Evolutionary conservation across 2,329 filamentous ascomycete genomes (phyloP).

Genomic region (Diaporthe citri): DNA sequence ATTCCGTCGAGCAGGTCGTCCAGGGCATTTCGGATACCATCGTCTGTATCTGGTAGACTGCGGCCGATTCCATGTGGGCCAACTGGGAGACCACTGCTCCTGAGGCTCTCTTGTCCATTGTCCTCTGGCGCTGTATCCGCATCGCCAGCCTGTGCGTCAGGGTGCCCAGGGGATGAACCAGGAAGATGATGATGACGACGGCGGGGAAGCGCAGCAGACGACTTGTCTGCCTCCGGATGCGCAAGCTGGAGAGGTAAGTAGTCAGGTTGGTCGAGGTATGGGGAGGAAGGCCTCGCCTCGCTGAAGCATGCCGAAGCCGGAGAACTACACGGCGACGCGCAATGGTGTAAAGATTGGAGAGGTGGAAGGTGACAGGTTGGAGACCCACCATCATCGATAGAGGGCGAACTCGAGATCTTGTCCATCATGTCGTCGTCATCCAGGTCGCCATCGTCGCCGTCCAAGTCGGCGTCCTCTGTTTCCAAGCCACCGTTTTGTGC

Average conservation of each 20-base stretch:
- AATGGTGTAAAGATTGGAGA: conserved; percentile 56
- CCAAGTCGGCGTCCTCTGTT: conserved; percentile 73
- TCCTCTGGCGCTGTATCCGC: conserved; percentile 26
- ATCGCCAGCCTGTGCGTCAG: conserved; percentile 47
- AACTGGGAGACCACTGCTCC: neutral
- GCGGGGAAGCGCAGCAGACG: conserved; percentile 44
- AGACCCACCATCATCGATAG: conserved; percentile 97
- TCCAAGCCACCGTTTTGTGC: conserved; percentile 71
- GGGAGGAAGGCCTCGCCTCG: conserved; percentile 57
- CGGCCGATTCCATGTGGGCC: neutral
- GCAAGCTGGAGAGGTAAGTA: conserved; percentile 47
- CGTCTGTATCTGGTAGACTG: neutral
- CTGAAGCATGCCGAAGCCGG: conserved; percentile 49
- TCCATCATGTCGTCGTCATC: conserved; percentile 96
- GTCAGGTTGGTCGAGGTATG: conserved; percentile 55
- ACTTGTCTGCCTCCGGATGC: conserved; percentile 50
- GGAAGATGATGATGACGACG: conserved; percentile 61
- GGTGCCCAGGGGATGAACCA: conserved; percentile 57
- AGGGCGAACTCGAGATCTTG: conserved; percentile 98
- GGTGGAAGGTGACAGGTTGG: conserved; percentile 56
- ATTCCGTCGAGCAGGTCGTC: conserved; percentile 32
- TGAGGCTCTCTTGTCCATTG: neutral
- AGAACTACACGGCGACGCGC: conserved; percentile 47
- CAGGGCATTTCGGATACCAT: conserved; percentile 16
- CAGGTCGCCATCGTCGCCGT: conserved; percentile 76